phyloP scores from a whole-genome alignment of 768 basidiomycete genomes.

The Sporobolomyces roseus region DNA sequence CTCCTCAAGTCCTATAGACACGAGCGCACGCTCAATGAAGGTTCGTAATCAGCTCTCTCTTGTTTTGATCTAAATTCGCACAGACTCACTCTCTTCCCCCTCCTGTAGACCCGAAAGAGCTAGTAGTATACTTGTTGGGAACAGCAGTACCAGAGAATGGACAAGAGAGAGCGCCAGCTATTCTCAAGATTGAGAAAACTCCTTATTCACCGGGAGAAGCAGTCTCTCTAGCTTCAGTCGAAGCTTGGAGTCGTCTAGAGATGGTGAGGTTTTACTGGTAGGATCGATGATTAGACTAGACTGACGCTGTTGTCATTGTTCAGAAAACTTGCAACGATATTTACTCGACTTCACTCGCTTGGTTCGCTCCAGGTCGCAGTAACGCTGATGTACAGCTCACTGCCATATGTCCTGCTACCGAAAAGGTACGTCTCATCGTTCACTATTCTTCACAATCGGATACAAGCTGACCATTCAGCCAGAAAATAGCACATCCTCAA shows the following conservation, averaged over 20 bases:
- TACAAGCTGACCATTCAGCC: too few relatives aligned
- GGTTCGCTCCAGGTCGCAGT: slow-evolving; percentile 69
- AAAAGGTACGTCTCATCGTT: slow-evolving; percentile 47
- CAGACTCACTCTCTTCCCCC: slow-evolving; percentile 53
- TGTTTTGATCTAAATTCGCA: slow-evolving; percentile 43
- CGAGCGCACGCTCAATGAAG: slow-evolving; percentile 49
- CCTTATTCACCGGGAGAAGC: slow-evolving; percentile 55
- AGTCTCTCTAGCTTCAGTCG: slow-evolving; percentile 49
- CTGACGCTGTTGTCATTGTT: too few relatives aligned
- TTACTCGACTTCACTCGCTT: slow-evolving; percentile 47
- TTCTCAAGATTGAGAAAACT: slow-evolving; percentile 74
- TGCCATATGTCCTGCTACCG: slow-evolving; percentile 81
- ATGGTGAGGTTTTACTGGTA: slow-evolving; percentile 61
- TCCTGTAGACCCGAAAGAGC: slow-evolving; percentile 58
- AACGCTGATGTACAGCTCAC: slow-evolving; percentile 76
- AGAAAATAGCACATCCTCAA: slow-evolving; percentile 62
- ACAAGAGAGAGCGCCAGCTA: slow-evolving; percentile 53
- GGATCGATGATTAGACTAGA: background rate
- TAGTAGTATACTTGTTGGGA: slow-evolving; percentile 66
- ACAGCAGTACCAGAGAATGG: slow-evolving; percentile 51
- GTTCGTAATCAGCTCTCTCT: slow-evolving; percentile 28
- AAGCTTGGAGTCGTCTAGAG: slow-evolving; percentile 48
- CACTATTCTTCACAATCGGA: too few relatives aligned
- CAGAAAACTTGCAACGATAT: slow-evolving; percentile 36
- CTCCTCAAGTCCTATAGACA: slow-evolving; percentile 53